These are phyloP conservation scores for Blepharisma stoltei DNA, from an alignment of 73 alveolate species.

Conservation along the genomic window DNA sequence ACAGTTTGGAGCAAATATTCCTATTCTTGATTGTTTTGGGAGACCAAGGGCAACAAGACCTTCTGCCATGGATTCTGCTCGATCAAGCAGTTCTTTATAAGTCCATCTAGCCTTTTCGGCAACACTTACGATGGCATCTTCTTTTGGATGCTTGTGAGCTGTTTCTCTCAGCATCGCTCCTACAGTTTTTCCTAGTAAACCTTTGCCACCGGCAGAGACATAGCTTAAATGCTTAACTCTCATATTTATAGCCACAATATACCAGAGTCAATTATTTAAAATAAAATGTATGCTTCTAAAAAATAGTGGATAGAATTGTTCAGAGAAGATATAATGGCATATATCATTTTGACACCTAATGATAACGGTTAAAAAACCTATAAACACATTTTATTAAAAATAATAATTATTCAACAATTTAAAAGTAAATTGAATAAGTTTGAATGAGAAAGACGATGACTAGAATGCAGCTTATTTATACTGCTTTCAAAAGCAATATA, in stretches of 20 bases:
- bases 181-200: conserved; percentile 29
- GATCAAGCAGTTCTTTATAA: conserved; percentile 56
- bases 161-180: conserved; percentile 42
- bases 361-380: no score
- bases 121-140: conserved; percentile 32
- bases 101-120: conserved; percentile 31
- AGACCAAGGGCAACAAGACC: conserved; percentile 77
- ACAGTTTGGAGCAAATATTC: conserved; percentile 76
- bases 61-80: conserved; percentile 65
- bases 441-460: no score
- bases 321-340: no score
- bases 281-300: no score
- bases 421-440: no score
- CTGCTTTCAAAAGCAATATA: no score
- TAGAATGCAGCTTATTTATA: no score
- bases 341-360: no score
- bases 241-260: conserved; percentile 1
- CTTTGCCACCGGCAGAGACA: conserved; percentile 17
- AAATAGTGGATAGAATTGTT: no score
- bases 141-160: conserved; percentile 39
- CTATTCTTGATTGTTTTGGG: conserved; percentile 72
- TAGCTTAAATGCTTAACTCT: conserved; percentile 19
- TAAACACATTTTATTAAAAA: no score
- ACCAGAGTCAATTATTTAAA: no score
- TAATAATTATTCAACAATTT: no score